Percentiles rank a stretch among this genome's conserved stretches.
These are phyloP conservation scores for Fomitopsis serialis DNA, from an alignment of 768 basidiomycete genomes.

Conservation along the genomic window DNA sequence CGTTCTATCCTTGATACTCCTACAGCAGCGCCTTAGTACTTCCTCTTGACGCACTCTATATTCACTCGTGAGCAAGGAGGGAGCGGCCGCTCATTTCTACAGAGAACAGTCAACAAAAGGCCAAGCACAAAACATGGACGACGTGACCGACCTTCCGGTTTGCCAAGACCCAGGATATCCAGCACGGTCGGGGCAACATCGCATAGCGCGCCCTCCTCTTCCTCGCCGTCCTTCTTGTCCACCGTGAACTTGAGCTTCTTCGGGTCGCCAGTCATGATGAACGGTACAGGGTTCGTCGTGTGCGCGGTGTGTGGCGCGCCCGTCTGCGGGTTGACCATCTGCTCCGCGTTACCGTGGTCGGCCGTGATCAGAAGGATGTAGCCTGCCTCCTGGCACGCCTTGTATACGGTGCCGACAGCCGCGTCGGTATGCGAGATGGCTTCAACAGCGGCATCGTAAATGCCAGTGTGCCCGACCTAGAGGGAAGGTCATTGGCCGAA, in stretches of 20 bases:
- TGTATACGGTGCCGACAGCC: conserved; percentile 83
- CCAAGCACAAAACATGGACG: neutral
- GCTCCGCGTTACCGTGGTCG: conserved; percentile 95
- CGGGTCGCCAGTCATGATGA: conserved; percentile 74
- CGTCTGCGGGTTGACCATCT: conserved; percentile 82
- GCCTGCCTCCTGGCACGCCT: conserved; percentile 79
- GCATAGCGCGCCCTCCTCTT: conserved; percentile 73
- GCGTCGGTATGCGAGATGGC: conserved; percentile 86
- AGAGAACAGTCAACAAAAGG: conserved; percentile 2
- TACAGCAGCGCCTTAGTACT: neutral
- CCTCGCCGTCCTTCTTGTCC: conserved; percentile 44
- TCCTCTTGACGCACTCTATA: neutral
- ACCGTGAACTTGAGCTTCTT: conserved; percentile 48
- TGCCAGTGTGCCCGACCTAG: conserved; percentile 88
- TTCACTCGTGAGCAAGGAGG: conserved; percentile 19
- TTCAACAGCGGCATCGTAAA: conserved; percentile 85
- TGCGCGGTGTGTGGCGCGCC: conserved; percentile 91
- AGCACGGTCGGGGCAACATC: conserved; percentile 91
- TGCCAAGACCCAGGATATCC: conserved; percentile 65
- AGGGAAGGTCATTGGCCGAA: neutral
- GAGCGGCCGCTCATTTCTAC: conserved; percentile 27
- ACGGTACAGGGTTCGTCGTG: conserved; percentile 85
- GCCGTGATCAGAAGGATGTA: conserved; percentile 87
- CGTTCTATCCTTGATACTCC: neutral
- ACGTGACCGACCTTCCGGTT: conserved; percentile 56